A percentile compares a stretch with the other conserved stretches of the same genome.
Evolutionary conservation across 2,329 filamentous ascomycete species (phyloP).

Genomic region (Trichoderma arundinaceum): DNA sequence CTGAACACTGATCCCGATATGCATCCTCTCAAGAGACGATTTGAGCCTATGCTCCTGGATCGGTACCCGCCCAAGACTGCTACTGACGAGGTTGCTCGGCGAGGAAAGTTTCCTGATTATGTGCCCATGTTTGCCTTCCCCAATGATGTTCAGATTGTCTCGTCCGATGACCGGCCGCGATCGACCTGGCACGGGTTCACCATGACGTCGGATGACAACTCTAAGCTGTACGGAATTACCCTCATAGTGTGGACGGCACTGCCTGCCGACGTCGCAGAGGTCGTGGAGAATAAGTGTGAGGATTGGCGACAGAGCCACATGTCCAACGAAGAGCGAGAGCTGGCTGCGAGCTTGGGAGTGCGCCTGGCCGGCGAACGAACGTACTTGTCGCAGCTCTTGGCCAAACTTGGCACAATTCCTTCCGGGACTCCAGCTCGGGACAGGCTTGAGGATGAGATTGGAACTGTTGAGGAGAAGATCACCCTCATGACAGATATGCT

Average conservation of each 20-base stretch:
- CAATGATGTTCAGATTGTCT: conserved; percentile 96
- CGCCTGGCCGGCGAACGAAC: conserved; percentile 86
- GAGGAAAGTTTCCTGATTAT: conserved; percentile 92
- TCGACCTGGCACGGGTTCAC: conserved; percentile 99
- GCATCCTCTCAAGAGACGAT: conserved; percentile 92
- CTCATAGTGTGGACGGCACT: conserved; percentile 93
- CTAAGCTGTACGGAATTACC: conserved; percentile 89
- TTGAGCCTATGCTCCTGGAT: conserved; percentile 95
- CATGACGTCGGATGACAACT: conserved; percentile 93
- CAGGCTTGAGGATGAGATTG: conserved; percentile 89
- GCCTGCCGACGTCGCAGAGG: conserved; percentile 79
- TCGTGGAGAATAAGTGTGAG: conserved; percentile 82
- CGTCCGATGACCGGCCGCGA: conserved; percentile 87
- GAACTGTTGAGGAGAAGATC: conserved; percentile 95
- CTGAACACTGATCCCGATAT: conserved; percentile 88
- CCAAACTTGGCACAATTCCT: conserved; percentile 77
- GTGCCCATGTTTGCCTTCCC: conserved; percentile 99
- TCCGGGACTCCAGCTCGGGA: conserved; percentile 85
- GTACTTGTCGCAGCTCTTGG: conserved; percentile 84
- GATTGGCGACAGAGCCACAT: conserved; percentile 85
- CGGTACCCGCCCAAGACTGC: conserved; percentile 87
- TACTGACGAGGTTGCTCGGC: conserved; percentile 76
- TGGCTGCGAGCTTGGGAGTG: conserved; percentile 89
- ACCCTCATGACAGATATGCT: conserved; percentile 95
- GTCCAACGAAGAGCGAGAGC: conserved; percentile 86